Evolutionary conservation across 2,329 filamentous ascomycete genomes (phyloP).

Genomic region (Fusarium verticillioides): DNA sequence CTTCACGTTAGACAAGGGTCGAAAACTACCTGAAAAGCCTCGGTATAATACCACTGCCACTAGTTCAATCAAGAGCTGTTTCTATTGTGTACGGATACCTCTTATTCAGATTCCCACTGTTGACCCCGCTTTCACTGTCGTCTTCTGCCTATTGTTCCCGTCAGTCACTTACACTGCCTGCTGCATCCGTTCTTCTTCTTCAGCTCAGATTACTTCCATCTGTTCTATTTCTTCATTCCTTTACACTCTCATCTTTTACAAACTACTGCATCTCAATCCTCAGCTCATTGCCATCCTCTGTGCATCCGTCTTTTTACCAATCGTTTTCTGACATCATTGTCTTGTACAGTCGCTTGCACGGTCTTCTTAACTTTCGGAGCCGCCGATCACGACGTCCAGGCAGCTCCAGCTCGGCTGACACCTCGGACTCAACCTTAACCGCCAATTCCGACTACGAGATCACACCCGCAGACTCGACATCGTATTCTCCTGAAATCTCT

Average conservation of each 20-base stretch:
- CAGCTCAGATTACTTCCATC: not conserved
- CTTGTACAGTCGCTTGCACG: conserved; percentile 37
- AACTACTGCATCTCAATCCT: not conserved
- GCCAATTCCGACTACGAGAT: conserved; percentile 37
- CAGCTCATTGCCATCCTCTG: not conserved
- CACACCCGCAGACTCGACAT: conserved; percentile 25
- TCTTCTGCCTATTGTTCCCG: conserved; percentile 2
- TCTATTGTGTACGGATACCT: conserved; percentile 20
- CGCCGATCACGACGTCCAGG: conserved; percentile 38
- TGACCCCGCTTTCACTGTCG: not conserved
- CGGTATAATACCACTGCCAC: conserved; percentile 1
- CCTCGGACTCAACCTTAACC: conserved; percentile 33
- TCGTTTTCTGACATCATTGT: conserved; percentile 28
- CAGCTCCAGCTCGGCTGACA: conserved; percentile 39
- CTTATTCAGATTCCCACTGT: conserved; percentile 4
- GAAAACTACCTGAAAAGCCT: not conserved
- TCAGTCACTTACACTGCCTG: conserved; percentile 33
- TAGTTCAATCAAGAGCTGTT: not conserved
- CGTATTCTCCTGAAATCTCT: conserved; percentile 21
- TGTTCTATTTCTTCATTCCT: not conserved
- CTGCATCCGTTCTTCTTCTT: conserved; percentile 1
- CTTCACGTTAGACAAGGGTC: conserved; percentile 9
- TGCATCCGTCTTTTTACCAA: not conserved
- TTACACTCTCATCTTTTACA: not conserved
- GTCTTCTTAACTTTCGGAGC: conserved; percentile 38